Evolutionary conservation across 2,329 filamentous ascomycete genomes (phyloP).

Genomic region (Parafenestella ontariensis): DNA sequence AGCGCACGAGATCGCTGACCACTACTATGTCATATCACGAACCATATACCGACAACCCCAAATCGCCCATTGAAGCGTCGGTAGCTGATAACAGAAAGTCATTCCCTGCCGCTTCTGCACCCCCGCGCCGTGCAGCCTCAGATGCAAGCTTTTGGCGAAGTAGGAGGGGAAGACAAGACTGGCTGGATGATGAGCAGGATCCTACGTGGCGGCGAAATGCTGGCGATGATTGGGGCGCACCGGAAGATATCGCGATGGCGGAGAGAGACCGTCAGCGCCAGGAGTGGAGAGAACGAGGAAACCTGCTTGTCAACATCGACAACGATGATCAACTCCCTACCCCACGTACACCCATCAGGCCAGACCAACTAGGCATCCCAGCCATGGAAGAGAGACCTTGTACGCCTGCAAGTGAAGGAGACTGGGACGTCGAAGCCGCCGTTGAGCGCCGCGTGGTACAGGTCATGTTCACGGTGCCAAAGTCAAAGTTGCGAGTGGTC

Average conservation of each 20-base stretch:
- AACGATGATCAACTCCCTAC: conserved; percentile 35
- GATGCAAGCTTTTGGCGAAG: conserved; percentile 53
- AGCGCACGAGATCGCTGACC: conserved; percentile 39
- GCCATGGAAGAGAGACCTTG: conserved; percentile 24
- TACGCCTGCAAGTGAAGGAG: conserved; percentile 50
- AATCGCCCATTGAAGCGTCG: conserved; percentile 13
- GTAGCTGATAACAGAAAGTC: conserved; percentile 21
- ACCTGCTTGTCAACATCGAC: conserved; percentile 37
- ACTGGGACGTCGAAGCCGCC: conserved; percentile 60
- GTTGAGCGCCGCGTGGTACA: conserved; percentile 57
- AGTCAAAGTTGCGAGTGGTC: conserved; percentile 84
- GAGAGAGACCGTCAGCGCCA: conserved; percentile 41
- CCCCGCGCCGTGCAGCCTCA: conserved; percentile 53
- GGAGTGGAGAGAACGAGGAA: conserved; percentile 39
- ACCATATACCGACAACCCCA: conserved; percentile 39
- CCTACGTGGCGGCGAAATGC: conserved; percentile 40
- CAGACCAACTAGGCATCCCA: conserved; percentile 30
- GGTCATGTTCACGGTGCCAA: conserved; percentile 90
- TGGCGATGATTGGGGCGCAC: conserved; percentile 47
- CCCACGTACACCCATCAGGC: conserved; percentile 35
- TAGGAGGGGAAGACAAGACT: conserved; percentile 53
- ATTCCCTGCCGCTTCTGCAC: conserved; percentile 22
- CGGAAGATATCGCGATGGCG: conserved; percentile 40
- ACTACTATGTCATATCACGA: conserved; percentile 33
- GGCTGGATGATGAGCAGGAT: conserved; percentile 46